Evolutionary conservation across 2,329 filamentous ascomycete genomes (phyloP), one percentile per base, ranked within the genome.

Genomic region (Stemphylium beticola): DNA sequence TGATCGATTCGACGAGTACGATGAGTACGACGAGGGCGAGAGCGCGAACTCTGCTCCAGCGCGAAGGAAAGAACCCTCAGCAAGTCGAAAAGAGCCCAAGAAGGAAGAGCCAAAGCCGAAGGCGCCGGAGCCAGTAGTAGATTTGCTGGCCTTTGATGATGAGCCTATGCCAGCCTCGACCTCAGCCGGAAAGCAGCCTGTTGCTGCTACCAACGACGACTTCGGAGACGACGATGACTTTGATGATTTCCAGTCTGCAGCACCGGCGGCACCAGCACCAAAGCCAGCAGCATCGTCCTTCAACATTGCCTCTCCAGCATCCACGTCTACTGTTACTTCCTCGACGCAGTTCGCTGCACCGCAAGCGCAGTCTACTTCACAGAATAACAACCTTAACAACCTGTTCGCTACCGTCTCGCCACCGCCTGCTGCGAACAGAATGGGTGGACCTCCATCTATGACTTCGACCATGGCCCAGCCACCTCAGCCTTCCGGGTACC

Each of bases 1-100:
- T 50, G 92, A 96, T 62, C 85, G 88, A 61, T 99, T 97, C 66
- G 93, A 98, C 66, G 95, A 97, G 76, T 99, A 99, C 69, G 93
- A 99, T 72, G 95, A 99, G 76, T 93, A 89, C 68, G 93, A 98
- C 51, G 95, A 96, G 68, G 91, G 83, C 36, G 81, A 83, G 43
- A 78, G 81, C 46, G 74, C 82, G n/a, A 62, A 54, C 51, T 79
- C 50, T 18, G 43, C 84, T 54, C 77, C 85, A 20, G 78, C 80
- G 31, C 80, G 80, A 63, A 78, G 82, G 66, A 85, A 81, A 71
- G 78, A 81, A 61, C 74, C 76, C 24, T 52, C 72, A 11, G 52
- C 69, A 49, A 63, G 73, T 52, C 67, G 62, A 64, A 70, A 72
- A 60, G 78, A 81, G 62, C 75, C 78, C 40, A 90, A 89, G 77